Base-by-base conservation (phyloP, 345 rosid species). In the Physaria fendleri region DNA sequence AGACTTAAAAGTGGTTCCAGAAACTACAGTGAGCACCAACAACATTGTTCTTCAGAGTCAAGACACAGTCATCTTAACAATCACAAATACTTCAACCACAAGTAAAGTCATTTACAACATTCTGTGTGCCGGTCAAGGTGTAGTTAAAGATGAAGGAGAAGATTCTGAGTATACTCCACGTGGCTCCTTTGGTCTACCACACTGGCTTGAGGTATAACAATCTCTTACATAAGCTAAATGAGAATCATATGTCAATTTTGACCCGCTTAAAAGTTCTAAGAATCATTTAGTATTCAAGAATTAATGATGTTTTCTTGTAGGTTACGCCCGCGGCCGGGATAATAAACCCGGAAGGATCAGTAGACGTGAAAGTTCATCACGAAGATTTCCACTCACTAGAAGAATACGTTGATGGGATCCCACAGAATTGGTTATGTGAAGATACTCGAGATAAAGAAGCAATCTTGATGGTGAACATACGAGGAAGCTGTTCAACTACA, bases 171-270 rank as follows among this genome's bases (percentile, higher is more conserved):
- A 74, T 62, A 81, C 30, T 59, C 66, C 93, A 13, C 76, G 95
- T 70, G 95, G 87, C 58, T 76, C 78, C 66, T 77, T 67, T 6
- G 97, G 91, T 59, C 81, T 89, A 15, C 99, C 99, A 32, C 71
- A 88, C 38, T 93, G 99, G 97, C 95, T 93, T 54, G 97, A 93
- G 99, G 99, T 89, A 81, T 48, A n/a, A 0, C 12, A 22, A n/a
- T 55, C 15, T 66, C 13, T 48, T 47, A 11, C 9, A n/a, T 9
- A 39, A 2, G 52, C 42, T 41, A 39, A 38, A 39, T 48, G 42
- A 38, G 14, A 28, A 2, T n/a, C n/a, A n/a, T n/a, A n/a, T n/a
- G n/a, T n/a, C n/a, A n/a, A n/a, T n/a, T n/a, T n/a, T n/a, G n/a
- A n/a, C n/a, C n/a, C n/a, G n/a, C n/a, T n/a, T n/a, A n/a, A n/a